Percentiles rank a stretch among this genome's conserved stretches.
These are phyloP conservation scores for Fraxinus cuspidata DNA, from an alignment of 257 asterid genomes.

Conservation along the genomic window DNA sequence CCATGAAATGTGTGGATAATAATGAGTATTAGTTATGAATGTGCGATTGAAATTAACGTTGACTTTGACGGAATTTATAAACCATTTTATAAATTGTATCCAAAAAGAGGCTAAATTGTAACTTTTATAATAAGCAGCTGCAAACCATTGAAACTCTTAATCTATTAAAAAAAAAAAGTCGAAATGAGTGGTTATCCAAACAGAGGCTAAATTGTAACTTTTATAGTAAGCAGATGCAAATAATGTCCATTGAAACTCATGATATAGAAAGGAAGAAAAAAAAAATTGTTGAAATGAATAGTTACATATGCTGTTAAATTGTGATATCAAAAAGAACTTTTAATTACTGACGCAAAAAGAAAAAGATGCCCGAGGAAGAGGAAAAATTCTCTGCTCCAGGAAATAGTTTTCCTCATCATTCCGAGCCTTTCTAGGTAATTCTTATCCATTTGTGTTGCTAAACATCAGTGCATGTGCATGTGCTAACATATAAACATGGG, in stretches of 20 bases:
- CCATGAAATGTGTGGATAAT: too few relatives aligned
- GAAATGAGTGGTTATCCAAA: too few relatives aligned
- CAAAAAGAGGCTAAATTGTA: neutral
- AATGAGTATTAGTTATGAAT: too few relatives aligned
- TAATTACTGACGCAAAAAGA: neutral
- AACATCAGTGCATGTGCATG: neutral
- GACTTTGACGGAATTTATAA: too few relatives aligned
- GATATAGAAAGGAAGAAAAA: too few relatives aligned
- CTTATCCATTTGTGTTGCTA: neutral
- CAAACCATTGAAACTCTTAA: neutral
- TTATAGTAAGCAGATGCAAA: neutral
- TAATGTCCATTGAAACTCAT: too few relatives aligned
- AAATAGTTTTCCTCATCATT: neutral
- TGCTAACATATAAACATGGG: neutral
- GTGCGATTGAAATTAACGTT: too few relatives aligned
- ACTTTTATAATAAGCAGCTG: neutral
- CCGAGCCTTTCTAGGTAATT: neutral
- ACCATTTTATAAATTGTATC: too few relatives aligned
- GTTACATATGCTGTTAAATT: neutral
- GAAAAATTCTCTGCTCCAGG: slow-evolving; percentile 3
- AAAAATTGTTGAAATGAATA: neutral
- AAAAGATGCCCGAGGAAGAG: neutral
- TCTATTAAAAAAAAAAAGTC: too few relatives aligned
- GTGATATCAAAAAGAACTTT: neutral
- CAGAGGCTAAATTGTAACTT: neutral